Conservation (phyloP, 192 early-diverging fungal species). For the Jimgerdemannia flammicorona region DNA sequence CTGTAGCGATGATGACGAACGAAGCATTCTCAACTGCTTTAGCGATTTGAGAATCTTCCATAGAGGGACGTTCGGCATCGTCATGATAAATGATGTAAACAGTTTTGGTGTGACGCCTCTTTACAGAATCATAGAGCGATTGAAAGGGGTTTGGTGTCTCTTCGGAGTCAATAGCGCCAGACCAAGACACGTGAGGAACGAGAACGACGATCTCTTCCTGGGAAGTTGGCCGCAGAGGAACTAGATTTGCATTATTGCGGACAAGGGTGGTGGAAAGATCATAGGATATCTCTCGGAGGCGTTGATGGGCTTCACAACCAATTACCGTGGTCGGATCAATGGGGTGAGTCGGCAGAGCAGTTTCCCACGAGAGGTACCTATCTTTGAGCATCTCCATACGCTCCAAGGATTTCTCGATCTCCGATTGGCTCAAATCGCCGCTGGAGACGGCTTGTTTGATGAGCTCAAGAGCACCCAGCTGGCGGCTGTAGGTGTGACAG, state of each 20-base stretch:
- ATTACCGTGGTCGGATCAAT: constrained; percentile 4
- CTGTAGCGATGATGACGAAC: constrained; percentile 27
- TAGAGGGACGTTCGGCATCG: constrained; percentile 3
- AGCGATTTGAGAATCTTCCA: not conserved
- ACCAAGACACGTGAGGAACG: constrained; percentile 30
- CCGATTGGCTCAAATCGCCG: constrained; percentile 6
- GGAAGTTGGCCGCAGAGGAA: constrained; percentile 16
- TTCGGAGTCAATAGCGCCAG: constrained; percentile 34
- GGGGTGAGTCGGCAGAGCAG: constrained; percentile 4
- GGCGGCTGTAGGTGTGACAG: constrained; percentile 27
- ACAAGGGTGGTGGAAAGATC: constrained; percentile 23
- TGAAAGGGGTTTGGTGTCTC: constrained; percentile 21
- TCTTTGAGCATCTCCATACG: constrained; percentile 28
- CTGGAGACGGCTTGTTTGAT: constrained; percentile 9
- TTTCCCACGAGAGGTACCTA: constrained; percentile 23
- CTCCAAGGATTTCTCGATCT: constrained; percentile 16
- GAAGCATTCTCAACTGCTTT: not conserved
- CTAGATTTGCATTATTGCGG: constrained; percentile 8
- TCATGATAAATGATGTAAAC: constrained; percentile 24
- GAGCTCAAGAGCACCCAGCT: constrained; percentile 16
- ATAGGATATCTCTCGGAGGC: constrained; percentile 22
- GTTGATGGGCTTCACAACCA: constrained; percentile 16
- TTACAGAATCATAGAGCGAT: constrained; percentile 18
- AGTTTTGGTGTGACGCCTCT: constrained; percentile 16
- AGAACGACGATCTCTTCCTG: constrained; percentile 23